Conservation (phyloP, 164 flowering plant species). For the Magnolia sinica region DNA sequence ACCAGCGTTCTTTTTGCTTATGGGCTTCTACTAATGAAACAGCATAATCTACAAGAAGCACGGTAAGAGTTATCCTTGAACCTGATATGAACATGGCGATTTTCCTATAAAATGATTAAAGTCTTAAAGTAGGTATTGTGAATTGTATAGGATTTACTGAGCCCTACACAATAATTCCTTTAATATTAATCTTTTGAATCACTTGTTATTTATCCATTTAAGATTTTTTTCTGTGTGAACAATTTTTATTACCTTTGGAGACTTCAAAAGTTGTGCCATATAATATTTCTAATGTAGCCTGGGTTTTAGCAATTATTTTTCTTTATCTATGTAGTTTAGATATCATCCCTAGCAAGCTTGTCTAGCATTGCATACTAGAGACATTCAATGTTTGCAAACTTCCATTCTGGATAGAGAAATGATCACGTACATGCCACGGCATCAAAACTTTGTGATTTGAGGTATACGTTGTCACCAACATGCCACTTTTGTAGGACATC, state of each 20-base stretch:
- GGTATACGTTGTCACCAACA: too few species aligned
- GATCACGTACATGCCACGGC: too few species aligned
- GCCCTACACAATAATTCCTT: neutral
- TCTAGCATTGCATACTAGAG: too few species aligned
- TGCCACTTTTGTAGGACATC: too few species aligned
- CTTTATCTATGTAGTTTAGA: too few species aligned
- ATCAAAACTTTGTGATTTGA: too few species aligned
- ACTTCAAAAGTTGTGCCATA: neutral
- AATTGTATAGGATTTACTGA: neutral
- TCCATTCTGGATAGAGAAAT: too few species aligned
- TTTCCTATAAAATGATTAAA: neutral
- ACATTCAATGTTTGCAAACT: too few species aligned
- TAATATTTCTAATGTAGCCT: too few species aligned
- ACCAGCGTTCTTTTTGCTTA: slow-evolving; percentile 75
- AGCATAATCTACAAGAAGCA: slow-evolving; percentile 88
- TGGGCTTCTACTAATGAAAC: slow-evolving; percentile 89
- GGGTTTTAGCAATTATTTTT: too few species aligned
- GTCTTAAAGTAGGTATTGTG: neutral
- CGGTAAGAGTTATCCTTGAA: slow-evolving; percentile 39
- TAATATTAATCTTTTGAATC: neutral
- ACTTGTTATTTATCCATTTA: neutral
- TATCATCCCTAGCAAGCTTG: too few species aligned
- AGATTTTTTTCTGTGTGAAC: too few species aligned
- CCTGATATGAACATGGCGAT: neutral
- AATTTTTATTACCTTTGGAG: neutral